Base-by-base conservation (phyloP, 2,329 filamentous ascomycete genomes). In the Fusarium cicatricum region DNA sequence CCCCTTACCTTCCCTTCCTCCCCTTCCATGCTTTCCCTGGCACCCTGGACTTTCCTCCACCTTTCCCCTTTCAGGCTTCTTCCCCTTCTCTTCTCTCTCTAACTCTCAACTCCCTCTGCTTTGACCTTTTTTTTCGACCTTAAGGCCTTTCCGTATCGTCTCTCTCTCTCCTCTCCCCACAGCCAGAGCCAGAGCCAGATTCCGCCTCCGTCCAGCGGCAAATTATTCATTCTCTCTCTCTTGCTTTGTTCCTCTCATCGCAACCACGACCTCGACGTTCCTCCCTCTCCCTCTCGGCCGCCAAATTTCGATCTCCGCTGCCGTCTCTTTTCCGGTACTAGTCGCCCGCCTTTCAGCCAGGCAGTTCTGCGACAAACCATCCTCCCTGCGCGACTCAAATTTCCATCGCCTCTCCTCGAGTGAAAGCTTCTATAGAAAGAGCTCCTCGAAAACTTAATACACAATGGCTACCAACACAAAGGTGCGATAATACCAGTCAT, bases 381-480 rank as follows among this genome's bases (percentile, higher is more conserved):
- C 42, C 52, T 48, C 47, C 51, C 47, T 55, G 44, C 55, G 50
- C 44, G 60, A 66, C 55, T 47, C 53, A 64, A 60, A 58, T 55
- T 28, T 53, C 52, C 53, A 57, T 52, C 54, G 37, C 59, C 29
- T 41, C 39, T 19, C 45, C 51, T 43, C 29, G 39, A 58, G 23
- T 51, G 46, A 52, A 36, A 61, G 51, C 59, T 67, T 47, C 46
- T 52, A 51, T 43, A 55, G 39, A 55, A 53, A 52, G 46, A 63
- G 62, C 60, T 64, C 47, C 52, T 60, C 55, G 33, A 65, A n/a
- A n/a, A 60, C 44, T 48, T 55, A 52, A 38, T 52, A 52, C 57
- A 70, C 67, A 70, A 74, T 74, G 73, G 72, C 73, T 57, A 53
- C 73, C 52, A 71, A 72, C 58, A 74, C 71, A 58, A 74, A 75